These are phyloP conservation scores for Colletotrichum sublineola DNA, from an alignment of 2,329 filamentous ascomycete genomes.

Conservation along the genomic window DNA sequence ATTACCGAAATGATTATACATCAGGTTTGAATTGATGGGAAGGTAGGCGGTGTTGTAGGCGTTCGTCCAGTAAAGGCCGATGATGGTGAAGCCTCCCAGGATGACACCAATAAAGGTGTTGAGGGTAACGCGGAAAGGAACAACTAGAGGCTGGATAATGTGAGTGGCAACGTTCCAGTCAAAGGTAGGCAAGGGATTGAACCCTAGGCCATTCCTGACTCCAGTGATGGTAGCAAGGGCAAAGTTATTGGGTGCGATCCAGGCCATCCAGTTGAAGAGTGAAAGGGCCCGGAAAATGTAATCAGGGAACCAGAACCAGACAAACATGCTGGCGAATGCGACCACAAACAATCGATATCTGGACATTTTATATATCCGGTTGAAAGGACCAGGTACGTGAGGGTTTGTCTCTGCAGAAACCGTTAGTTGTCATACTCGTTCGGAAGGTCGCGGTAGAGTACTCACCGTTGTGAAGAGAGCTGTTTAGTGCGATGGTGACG, in stretches of 20 bases:
- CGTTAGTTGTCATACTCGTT: neutral
- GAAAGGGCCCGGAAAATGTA: slow-evolving; percentile 62
- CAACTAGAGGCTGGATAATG: slow-evolving; percentile 50
- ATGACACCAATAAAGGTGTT: slow-evolving; percentile 51
- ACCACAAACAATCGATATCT: slow-evolving; percentile 59
- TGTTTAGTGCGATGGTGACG: slow-evolving; percentile 60
- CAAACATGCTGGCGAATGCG: slow-evolving; percentile 59
- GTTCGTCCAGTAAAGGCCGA: slow-evolving; percentile 52
- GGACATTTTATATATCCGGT: slow-evolving; percentile 51
- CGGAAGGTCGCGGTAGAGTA: slow-evolving; percentile 42
- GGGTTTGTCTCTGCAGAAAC: slow-evolving; percentile 43
- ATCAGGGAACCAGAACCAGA: slow-evolving; percentile 66
- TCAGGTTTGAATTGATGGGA: slow-evolving; percentile 56
- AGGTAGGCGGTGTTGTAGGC: slow-evolving; percentile 54
- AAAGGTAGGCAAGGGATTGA: slow-evolving; percentile 55
- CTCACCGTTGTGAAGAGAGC: slow-evolving; percentile 55
- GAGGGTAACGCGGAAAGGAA: slow-evolving; percentile 48
- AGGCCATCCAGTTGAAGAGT: slow-evolving; percentile 64
- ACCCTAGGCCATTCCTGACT: slow-evolving; percentile 53
- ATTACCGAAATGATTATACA: slow-evolving; percentile 55
- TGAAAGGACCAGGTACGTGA: slow-evolving; percentile 49
- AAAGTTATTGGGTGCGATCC: slow-evolving; percentile 60
- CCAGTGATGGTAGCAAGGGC: slow-evolving; percentile 53
- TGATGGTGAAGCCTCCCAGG: slow-evolving; percentile 48
- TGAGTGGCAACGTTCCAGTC: slow-evolving; percentile 56